Percentiles rank a stretch among this genome's conserved stretches.
Evolutionary conservation across 2,329 filamentous ascomycete species (phyloP).

Genomic region (Sarocladium kiliense): DNA sequence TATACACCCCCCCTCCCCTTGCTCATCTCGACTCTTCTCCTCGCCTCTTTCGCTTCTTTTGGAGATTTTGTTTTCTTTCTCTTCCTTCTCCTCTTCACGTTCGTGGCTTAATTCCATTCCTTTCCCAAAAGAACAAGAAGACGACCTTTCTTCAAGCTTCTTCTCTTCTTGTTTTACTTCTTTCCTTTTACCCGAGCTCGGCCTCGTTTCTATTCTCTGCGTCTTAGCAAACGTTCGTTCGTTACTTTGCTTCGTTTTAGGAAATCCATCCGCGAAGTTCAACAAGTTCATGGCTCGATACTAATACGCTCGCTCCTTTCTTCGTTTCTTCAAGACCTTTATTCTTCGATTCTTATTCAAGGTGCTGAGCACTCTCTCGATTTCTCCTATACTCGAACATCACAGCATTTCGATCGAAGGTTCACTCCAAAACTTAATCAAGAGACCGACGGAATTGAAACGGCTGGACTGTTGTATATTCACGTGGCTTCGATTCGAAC

Average conservation of each 20-base stretch:
- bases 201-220: slow-evolving; percentile 3
- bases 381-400: background rate
- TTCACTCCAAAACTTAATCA: background rate
- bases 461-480: slow-evolving; percentile 8
- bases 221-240: slow-evolving; percentile 2
- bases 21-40: slow-evolving; percentile 1
- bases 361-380: background rate
- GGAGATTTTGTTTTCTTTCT: slow-evolving; percentile 2
- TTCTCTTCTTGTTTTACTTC: slow-evolving; percentile 1
- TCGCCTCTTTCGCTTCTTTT: slow-evolving; percentile 4
- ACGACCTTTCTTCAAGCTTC: background rate
- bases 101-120: slow-evolving; percentile 9
- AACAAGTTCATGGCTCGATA: background rate
- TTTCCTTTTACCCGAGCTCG: slow-evolving; percentile 1
- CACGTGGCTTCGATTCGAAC: slow-evolving; percentile 5
- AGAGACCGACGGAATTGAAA: slow-evolving; percentile 2
- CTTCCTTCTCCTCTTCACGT: slow-evolving; percentile 6
- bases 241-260: slow-evolving; percentile 6
- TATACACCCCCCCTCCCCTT: slow-evolving; percentile 5
- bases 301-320: slow-evolving; percentile 5
- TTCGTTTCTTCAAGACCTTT: background rate
- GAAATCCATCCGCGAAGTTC: background rate
- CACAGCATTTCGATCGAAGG: background rate
- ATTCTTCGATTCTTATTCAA: background rate
- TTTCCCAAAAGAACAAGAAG: background rate